Evolutionary conservation across 176 grass and related monocot species (phyloP), one percentile per base, ranked within the genome.

Genomic region (Raddia guianensis): DNA sequence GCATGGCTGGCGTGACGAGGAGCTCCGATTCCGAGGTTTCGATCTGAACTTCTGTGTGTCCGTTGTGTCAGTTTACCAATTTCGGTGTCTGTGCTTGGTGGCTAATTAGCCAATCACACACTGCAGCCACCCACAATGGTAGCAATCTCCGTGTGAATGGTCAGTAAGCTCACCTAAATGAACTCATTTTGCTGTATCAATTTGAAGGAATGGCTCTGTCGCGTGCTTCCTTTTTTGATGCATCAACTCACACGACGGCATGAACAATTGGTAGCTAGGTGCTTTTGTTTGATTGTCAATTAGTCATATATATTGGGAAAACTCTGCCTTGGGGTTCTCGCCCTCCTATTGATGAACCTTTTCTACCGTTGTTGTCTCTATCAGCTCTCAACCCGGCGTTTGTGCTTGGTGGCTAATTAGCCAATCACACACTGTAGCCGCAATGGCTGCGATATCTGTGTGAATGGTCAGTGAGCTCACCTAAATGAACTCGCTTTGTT

Each of bases 61-160:
- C 18, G 63, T 42, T 8, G 18, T 47, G 42, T 66, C 47, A 9
- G 37, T 51, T 7, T 0, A 44, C 9, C 13, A 16, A 2, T 66
- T 63, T 74, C 56, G 27, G 33, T 61, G 55, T 6, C 2, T 76
- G 15, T 2, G 13, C 15, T 80, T 27, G 75, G 89, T 90, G 75
- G 89, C 84, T 87, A 90, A 87, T 87, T 90, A 90, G 89, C 89
- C 84, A 84, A 70, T 74, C 75, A 87, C 84, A 87, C 75, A 80
- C 54, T 2, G 75, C 89, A 35, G 74, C 84, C 27, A 43, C 51
- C 5, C 27, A 27, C 27, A 5, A 64, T 75, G 74, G 75, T 75
- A 5, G 80, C 75, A 21, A 43, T 63, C 18, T 66, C 75, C 80
- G 79, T 86, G 88, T 90, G 84, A 82, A 79, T 90, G 88, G 84